Percentiles rank a stretch among this genome's conserved stretches.
phyloP scores from a whole-genome alignment of 257 asterid species.

The Linderniella brevidens region DNA sequence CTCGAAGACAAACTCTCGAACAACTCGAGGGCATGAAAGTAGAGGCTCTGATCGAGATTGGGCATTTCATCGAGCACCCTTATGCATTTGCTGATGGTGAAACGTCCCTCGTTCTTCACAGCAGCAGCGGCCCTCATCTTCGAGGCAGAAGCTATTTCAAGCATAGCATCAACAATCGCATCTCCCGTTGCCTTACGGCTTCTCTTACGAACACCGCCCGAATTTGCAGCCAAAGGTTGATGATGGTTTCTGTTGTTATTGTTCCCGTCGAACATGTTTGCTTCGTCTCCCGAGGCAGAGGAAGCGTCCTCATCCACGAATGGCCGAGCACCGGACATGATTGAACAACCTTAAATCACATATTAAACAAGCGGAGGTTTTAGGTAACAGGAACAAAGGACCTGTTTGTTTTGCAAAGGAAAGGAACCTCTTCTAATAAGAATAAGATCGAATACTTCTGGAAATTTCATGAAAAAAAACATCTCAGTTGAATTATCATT shows the following conservation, averaged over 20 bases:
- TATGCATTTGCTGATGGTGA: slow-evolving; percentile 75
- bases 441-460: too few species aligned
- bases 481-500: too few species aligned
- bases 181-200: slow-evolving; percentile 84
- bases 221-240: slow-evolving; percentile 29
- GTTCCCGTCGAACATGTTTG: slow-evolving; percentile 53
- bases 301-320: slow-evolving; percentile 65
- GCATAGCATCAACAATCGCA: slow-evolving; percentile 91
- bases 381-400: too few species aligned
- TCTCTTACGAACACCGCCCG: slow-evolving; percentile 54
- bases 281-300: slow-evolving; percentile 81
- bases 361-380: slow-evolving; percentile 19
- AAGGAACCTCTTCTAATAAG: too few species aligned
- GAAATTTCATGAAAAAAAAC: too few species aligned
- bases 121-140: slow-evolving; percentile 86
- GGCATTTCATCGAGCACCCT: slow-evolving; percentile 73
- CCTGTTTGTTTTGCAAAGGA: slow-evolving; percentile 9
- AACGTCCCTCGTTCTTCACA: slow-evolving; percentile 64
- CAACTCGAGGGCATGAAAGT: slow-evolving; percentile 67
- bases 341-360: slow-evolving; percentile 17
- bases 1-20: slow-evolving; percentile 63
- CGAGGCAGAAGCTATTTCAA: slow-evolving; percentile 88
- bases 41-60: slow-evolving; percentile 55
- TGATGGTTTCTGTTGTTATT: slow-evolving; percentile 18
- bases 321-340: slow-evolving; percentile 64